Percentiles rank a stretch among this genome's conserved stretches.
Conservation (phyloP, 306 rosid genomes). For the Astragalus glycyphyllos region DNA sequence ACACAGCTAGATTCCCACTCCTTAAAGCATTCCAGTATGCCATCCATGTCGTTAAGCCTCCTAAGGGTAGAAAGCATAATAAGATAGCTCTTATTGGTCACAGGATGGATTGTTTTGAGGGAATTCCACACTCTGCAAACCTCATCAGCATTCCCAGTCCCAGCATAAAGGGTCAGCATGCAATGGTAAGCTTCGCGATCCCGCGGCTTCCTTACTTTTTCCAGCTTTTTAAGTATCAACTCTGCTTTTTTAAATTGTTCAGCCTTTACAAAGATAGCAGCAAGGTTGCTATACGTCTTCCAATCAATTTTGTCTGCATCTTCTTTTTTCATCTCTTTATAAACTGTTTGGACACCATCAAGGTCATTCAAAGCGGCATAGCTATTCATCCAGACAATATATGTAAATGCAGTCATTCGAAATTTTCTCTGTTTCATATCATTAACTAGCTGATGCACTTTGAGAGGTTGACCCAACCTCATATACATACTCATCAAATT, state of each 20-base stretch:
- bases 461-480: conserved; percentile 66
- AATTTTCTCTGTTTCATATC: conserved; percentile 70
- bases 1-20: conserved; percentile 76
- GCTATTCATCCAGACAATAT: conserved; percentile 81
- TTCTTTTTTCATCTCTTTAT: conserved; percentile 64
- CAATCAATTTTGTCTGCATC: conserved; percentile 48
- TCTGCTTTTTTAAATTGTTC: conserved; percentile 68
- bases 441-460: conserved; percentile 56
- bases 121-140: conserved; percentile 71
- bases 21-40: conserved; percentile 57
- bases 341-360: conserved; percentile 57
- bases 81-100: conserved; percentile 67
- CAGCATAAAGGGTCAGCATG: conserved; percentile 70
- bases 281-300: conserved; percentile 77
- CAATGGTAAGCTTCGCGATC: conserved; percentile 67
- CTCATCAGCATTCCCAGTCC: conserved; percentile 62
- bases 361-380: conserved; percentile 55
- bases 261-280: conserved; percentile 73
- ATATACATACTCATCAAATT: conserved; percentile 71
- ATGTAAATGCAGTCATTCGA: conserved; percentile 44
- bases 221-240: conserved; percentile 57
- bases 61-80: conserved; percentile 71
- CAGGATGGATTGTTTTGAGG: conserved; percentile 54
- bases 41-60: conserved; percentile 68
- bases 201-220: conserved; percentile 49